phyloP scores from a whole-genome alignment of 2,329 filamentous ascomycete species.

The Orbilia oligospora region DNA sequence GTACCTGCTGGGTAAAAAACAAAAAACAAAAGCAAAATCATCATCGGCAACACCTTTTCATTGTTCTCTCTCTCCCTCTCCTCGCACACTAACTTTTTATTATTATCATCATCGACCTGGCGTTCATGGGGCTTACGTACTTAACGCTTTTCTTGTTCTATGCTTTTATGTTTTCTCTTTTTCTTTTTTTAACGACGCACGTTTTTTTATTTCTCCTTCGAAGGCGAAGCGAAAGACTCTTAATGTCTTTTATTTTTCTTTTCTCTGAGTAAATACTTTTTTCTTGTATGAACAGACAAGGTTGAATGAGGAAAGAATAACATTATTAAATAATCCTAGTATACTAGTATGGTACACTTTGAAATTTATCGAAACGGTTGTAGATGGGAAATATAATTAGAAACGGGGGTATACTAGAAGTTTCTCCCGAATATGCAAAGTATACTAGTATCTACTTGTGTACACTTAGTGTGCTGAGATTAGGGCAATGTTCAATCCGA shows the following conservation, averaged over 20 bases:
- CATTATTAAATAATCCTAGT: background rate
- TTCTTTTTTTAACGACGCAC: conserved; percentile 5
- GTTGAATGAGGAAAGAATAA: conserved; percentile 3
- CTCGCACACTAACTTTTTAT: background rate
- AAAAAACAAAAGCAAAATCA: background rate
- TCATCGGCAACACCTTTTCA: background rate
- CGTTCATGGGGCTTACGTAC: conserved; percentile 5
- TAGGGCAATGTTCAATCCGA: too few relatives aligned
- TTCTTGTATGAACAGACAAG: conserved; percentile 7
- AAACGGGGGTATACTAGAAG: too few relatives aligned
- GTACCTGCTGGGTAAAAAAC: background rate
- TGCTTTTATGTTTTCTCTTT: conserved; percentile 13
- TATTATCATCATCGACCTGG: conserved; percentile 18
- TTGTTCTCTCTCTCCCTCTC: background rate
- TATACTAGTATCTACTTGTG: too few relatives aligned
- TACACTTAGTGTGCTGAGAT: too few relatives aligned
- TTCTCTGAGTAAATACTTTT: conserved; percentile 8
- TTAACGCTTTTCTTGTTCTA: background rate
- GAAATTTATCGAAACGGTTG: too few relatives aligned
- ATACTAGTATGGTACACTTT: background rate
- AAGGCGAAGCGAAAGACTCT: background rate
- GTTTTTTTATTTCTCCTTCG: conserved; percentile 5
- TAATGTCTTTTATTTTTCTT: conserved; percentile 21
- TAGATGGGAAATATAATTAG: too few relatives aligned
- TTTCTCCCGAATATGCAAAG: too few relatives aligned